Evolutionary conservation across 2,329 filamentous ascomycete genomes (phyloP), one percentile per base, ranked within the genome.

Genomic region (Colletotrichum orbiculare): DNA sequence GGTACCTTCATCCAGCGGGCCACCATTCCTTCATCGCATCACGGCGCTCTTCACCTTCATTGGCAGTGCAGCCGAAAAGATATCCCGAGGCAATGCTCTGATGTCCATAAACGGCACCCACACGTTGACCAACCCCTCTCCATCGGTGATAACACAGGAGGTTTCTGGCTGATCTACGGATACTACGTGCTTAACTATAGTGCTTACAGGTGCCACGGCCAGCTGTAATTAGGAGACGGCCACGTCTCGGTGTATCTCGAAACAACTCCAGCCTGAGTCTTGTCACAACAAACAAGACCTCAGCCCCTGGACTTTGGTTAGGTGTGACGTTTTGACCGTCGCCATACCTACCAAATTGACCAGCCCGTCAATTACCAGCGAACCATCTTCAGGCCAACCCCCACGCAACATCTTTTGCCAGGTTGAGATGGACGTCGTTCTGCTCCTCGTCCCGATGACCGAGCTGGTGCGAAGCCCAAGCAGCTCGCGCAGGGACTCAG

Each of bases 401-500:
- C 25, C 25, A 25, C 25, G 25, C 25, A 25, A 25, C 25, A 25
- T 25, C 25, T 25, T 25, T 4, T 6, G 25, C 17, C 41, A 17
- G 33, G 46, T 9, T 58, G 55, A 43, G 13, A 35, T 45, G n/a
- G n/a, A 8, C 33, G 25, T 45, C n/a, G 6, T 11, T 41, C 7
- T 46, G 34, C n/a, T 42, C 15, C 33, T 41, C 34, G 35, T 9
- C 43, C 43, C 13, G 35, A 8, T 17, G 12, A 48, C 38, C 38
- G 38, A 41, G 38, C 38, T 41, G 38, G 41, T 5, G 39, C 50
- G 17, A 37, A 38, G 39, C 47, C 39, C 50, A 55, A 55, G 46
- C 57, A 47, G 35, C 39, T 39, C 41, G 35, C 59, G 37, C 58
- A 52, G 62, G 62, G 46, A 37, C 52, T 54, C 37, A 39, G 37